phyloP scores from a whole-genome alignment of 2,329 filamentous ascomycete species.

The Curvularia lunata region DNA sequence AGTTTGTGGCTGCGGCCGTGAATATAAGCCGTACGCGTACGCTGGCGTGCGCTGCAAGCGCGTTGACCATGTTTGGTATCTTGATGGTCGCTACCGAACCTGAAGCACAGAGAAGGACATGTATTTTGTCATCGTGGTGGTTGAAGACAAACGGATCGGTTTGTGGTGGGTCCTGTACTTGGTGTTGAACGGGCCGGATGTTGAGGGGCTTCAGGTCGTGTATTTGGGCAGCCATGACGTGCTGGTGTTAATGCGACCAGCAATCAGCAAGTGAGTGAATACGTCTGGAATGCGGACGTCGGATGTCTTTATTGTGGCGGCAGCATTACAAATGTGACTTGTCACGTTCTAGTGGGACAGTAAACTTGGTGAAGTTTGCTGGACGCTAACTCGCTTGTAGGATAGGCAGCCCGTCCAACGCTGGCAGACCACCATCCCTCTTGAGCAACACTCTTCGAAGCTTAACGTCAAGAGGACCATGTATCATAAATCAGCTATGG shows the following conservation, averaged over 20 bases:
- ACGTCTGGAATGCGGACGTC: slow-evolving; percentile 11
- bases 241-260: slow-evolving; percentile 4
- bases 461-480: background rate
- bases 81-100: slow-evolving; percentile 92
- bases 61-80: slow-evolving; percentile 56
- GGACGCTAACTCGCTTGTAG: slow-evolving; percentile 12
- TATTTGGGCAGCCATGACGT: slow-evolving; percentile 34
- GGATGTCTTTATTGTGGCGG: slow-evolving; percentile 4
- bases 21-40: slow-evolving; percentile 87
- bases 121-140: slow-evolving; percentile 49
- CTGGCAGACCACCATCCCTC: background rate
- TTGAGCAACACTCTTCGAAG: background rate
- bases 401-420: background rate
- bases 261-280: slow-evolving; percentile 16
- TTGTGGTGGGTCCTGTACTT: slow-evolving; percentile 25
- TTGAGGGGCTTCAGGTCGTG: slow-evolving; percentile 36
- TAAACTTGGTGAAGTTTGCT: slow-evolving; percentile 17
- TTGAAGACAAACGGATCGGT: slow-evolving; percentile 33
- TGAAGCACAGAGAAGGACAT: slow-evolving; percentile 70
- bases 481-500: background rate
- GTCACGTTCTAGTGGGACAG: slow-evolving; percentile 1
- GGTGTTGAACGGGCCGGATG: slow-evolving; percentile 36
- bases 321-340: slow-evolving; percentile 17
- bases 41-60: slow-evolving; percentile 59
- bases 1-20: slow-evolving; percentile 74